Evolutionary conservation across 768 basidiomycete genomes (phyloP).

Genomic region (Suillus plorans): DNA sequence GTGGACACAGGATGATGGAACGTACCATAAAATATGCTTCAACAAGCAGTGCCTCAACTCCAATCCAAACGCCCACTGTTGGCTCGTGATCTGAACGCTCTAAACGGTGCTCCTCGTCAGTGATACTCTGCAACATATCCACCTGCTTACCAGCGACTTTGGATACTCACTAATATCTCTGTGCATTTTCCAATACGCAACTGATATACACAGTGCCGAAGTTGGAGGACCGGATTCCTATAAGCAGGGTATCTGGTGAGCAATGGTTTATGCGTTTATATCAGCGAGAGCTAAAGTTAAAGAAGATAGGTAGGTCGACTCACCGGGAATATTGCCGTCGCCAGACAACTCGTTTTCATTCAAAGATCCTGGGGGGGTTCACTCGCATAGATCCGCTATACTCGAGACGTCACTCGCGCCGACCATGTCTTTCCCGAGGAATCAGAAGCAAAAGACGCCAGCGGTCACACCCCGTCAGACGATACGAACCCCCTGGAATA

Average conservation of each 20-base stretch:
- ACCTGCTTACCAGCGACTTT: background rate
- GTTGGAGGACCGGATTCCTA: too few relatives aligned
- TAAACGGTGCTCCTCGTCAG: background rate
- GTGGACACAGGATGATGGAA: background rate
- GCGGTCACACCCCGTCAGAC: background rate
- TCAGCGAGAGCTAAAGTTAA: too few relatives aligned
- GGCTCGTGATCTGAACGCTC: background rate
- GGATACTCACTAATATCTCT: background rate
- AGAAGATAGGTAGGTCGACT: background rate
- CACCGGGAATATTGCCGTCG: background rate
- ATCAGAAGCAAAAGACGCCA: background rate
- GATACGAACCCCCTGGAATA: accelerated
- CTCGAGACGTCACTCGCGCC: background rate
- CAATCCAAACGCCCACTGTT: background rate
- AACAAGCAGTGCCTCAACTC: background rate
- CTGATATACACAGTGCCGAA: too few relatives aligned
- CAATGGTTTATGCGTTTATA: background rate
- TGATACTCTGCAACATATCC: background rate
- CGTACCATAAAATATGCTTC: background rate
- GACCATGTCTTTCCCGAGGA: background rate
- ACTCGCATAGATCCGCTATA: background rate
- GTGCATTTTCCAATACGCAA: background rate
- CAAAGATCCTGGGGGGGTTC: background rate
- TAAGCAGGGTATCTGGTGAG: too few relatives aligned
- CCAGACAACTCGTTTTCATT: background rate